Evolutionary conservation across 257 asterid genomes (phyloP), one percentile per base, ranked within the genome.

Genomic region (Fraxinus pennsylvanica): DNA sequence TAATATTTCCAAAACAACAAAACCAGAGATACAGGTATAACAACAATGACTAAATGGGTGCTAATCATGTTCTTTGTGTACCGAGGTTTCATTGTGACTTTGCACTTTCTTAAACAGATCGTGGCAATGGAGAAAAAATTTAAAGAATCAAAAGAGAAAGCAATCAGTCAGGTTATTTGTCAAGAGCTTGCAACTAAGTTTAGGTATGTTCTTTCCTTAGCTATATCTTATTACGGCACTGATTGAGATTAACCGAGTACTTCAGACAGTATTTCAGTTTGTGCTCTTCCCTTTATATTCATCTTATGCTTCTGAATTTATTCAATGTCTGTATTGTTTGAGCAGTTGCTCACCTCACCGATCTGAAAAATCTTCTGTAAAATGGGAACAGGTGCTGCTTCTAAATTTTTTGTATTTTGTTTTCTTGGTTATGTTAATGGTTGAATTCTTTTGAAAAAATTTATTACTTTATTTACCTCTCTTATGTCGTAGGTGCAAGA

Each of bases 371-470:
- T 35, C 95, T 82, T 69, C 25, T 22, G 50, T 94, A 77, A 78
- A 81, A 82, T 87, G 94, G 92, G 91, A 88, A 74, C 97, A 90
- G 96, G 99, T 93, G 80, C 35, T 78, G 87, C 83, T 78, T 66
- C 59, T 30, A 21, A 67, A 19, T 71, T 32, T 30, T 17, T 5
- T 1, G 47, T 2, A 12, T 66, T 75, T 52, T 3, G 65, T 33
- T 21, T 2, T 22, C 38, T 69, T 32, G 35, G 5, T 74, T 43
- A 36, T 22, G 76, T 33, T 12, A 33, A 73, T 47, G 59, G 71
- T 61, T 74, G 45, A 75, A 9, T 68, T 47, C 0, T 76, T 12
- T 5, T 76, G 72, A 32, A 67, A 12, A 29, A 10, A 73, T 61
- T 32, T 9, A 19, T 50, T 25, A 22, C 45, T 10, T 6, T 69